Percentiles rank a stretch among this genome's conserved stretches.
Evolutionary conservation across 306 rosid genomes (phyloP).

Genomic region (Astragalus membranaceus): DNA sequence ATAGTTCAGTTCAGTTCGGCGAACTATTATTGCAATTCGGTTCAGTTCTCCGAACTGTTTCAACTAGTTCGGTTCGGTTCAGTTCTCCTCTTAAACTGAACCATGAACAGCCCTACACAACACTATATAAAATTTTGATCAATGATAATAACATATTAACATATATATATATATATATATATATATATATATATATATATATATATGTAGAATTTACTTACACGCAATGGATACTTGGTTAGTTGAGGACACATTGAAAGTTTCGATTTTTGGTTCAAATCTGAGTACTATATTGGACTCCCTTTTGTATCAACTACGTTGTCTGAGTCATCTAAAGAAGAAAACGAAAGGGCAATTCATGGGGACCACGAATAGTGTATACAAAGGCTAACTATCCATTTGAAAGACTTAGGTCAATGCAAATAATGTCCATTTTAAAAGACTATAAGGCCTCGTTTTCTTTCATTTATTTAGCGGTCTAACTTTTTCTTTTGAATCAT

Average conservation of each 20-base stretch:
- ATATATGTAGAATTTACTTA: background rate
- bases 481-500: background rate
- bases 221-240: conserved; percentile 15
- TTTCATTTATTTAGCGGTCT: background rate
- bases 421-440: conserved; percentile 6
- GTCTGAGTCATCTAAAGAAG: background rate
- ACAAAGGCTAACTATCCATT: background rate
- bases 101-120: too few relatives aligned
- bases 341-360: conserved; percentile 5
- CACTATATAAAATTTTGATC: background rate
- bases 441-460: conserved; percentile 2
- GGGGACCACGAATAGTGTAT: conserved; percentile 22
- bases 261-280: background rate
- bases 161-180: too few relatives aligned
- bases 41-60: too few relatives aligned
- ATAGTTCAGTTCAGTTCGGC: too few relatives aligned
- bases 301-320: conserved; percentile 7
- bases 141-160: background rate
- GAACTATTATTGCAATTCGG: too few relatives aligned
- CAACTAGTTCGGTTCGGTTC: too few relatives aligned
- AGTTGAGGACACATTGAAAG: background rate
- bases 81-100: too few relatives aligned
- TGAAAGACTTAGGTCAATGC: conserved; percentile 19
- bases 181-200: background rate
- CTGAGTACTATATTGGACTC: background rate